Conservation (phyloP, 2,329 filamentous ascomycete genomes). For the Dryadomyces quercivorus region DNA sequence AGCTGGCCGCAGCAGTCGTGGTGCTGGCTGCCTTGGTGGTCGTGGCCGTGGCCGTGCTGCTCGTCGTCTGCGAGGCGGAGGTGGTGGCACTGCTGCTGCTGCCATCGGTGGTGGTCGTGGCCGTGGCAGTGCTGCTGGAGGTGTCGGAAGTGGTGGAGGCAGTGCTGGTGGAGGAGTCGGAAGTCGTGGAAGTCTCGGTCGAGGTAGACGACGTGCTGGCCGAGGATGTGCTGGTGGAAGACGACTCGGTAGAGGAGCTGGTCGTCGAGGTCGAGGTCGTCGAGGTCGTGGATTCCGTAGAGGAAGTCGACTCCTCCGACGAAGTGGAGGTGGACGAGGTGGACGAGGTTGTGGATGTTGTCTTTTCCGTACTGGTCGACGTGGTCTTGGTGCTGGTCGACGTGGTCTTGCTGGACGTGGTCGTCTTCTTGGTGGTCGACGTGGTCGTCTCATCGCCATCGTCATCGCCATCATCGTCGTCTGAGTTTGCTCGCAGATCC, state of each 20-base stretch:
- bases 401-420: background rate
- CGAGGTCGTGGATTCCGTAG: background rate
- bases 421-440: background rate
- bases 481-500: background rate
- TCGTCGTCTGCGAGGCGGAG: background rate
- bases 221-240: background rate
- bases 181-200: background rate
- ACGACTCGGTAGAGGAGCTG: background rate
- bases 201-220: background rate
- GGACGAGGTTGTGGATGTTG: background rate
- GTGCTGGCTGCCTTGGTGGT: background rate
- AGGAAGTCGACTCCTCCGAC: background rate
- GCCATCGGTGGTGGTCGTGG: background rate
- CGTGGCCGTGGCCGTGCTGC: background rate
- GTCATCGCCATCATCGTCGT: background rate
- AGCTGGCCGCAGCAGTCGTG: background rate
- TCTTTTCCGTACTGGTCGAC: background rate
- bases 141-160: background rate
- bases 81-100: background rate
- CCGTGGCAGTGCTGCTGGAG: background rate
- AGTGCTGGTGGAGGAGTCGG: background rate
- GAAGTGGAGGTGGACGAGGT: background rate
- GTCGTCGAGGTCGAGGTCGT: background rate
- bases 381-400: background rate
- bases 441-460: background rate